Evolutionary conservation across 345 rosid genomes (phyloP).

Genomic region (Aquilaria yunnanensis): DNA sequence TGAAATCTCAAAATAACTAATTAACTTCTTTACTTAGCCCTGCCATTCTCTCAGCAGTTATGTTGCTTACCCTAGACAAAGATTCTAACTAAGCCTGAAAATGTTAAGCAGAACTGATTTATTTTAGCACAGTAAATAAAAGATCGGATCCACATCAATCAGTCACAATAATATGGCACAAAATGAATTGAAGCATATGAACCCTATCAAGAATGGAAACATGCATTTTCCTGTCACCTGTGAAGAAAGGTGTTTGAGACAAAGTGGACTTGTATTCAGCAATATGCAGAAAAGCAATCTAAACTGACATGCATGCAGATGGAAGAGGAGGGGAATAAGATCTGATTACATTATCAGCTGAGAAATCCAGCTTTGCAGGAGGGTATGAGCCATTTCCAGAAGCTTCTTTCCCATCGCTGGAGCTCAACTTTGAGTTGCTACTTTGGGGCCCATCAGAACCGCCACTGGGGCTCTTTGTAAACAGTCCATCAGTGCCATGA

Average conservation of each 20-base stretch:
- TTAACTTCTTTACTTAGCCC: too few relatives aligned
- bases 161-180: too few relatives aligned
- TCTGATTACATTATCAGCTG: constrained; percentile 59
- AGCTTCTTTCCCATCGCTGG: constrained; percentile 51
- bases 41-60: too few relatives aligned
- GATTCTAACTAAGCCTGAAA: too few relatives aligned
- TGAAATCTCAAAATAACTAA: too few relatives aligned
- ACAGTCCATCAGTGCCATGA: constrained; percentile 45
- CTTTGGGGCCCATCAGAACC: constrained; percentile 61
- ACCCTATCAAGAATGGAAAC: background rate
- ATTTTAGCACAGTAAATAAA: too few relatives aligned
- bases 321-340: background rate
- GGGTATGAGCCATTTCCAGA: constrained; percentile 51
- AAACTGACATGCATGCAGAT: background rate
- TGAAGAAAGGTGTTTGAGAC: constrained; percentile 6
- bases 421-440: constrained; percentile 51
- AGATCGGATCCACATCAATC: too few relatives aligned
- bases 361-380: constrained; percentile 44
- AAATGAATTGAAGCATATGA: too few relatives aligned
- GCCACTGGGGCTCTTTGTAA: constrained; percentile 57
- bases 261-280: too few relatives aligned
- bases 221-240: background rate
- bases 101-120: too few relatives aligned
- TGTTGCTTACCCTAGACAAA: too few relatives aligned
- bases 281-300: too few relatives aligned